Evolutionary conservation across 306 rosid genomes (phyloP).

Genomic region (Leucaena leucocephala): DNA sequence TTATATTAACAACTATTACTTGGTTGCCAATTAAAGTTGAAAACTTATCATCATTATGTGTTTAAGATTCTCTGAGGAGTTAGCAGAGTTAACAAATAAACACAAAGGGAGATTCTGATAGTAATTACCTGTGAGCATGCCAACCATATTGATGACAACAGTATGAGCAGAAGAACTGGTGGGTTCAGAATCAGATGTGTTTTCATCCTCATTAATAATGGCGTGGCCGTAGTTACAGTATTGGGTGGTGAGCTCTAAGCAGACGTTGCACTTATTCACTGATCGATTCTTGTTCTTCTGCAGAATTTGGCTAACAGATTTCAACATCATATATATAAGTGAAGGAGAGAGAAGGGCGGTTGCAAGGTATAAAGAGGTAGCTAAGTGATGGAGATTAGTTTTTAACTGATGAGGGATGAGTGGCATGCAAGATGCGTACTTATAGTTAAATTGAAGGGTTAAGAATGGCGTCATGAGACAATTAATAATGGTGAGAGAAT

Average conservation of each 20-base stretch:
- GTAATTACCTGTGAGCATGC: conserved; percentile 72
- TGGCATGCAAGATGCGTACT: conserved; percentile 18
- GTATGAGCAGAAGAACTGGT: conserved; percentile 61
- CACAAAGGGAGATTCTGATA: background rate
- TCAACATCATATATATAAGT: conserved; percentile 38
- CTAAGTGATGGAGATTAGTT: background rate
- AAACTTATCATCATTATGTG: no score
- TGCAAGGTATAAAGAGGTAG: no score
- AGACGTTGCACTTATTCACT: conserved; percentile 43
- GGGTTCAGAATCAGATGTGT: conserved; percentile 37
- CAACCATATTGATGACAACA: conserved; percentile 80
- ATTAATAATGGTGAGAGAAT: background rate
- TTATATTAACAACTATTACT: no score
- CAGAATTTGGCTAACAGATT: conserved; percentile 24
- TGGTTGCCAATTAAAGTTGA: no score
- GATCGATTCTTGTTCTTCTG: conserved; percentile 36
- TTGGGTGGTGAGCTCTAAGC: conserved; percentile 53
- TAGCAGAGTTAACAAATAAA: background rate
- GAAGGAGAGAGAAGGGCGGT: background rate
- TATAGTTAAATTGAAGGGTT: conserved; percentile 21
- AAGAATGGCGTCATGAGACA: conserved; percentile 11
- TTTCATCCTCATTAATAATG: conserved; percentile 1
- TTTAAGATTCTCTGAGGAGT: background rate
- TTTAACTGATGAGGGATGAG: background rate
- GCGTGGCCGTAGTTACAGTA: conserved; percentile 42